Evolutionary conservation across 441 rosid species (phyloP), one percentile per base, ranked within the genome.

Genomic region (Eutrema salsugineum): DNA sequence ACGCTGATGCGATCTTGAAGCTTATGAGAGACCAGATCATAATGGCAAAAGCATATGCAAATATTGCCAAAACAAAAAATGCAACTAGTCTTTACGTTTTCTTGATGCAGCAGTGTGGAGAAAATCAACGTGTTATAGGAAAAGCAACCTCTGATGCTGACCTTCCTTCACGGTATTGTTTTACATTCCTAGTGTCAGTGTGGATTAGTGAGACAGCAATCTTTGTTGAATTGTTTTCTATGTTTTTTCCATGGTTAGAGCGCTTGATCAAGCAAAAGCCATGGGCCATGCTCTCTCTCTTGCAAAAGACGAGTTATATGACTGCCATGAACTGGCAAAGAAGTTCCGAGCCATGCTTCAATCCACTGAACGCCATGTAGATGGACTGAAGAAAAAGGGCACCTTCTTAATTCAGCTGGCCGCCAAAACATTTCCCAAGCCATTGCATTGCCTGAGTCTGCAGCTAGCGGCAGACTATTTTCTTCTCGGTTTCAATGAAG

Each of bases 11-110:
- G 55, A 82, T 82, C 20, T 80, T 91, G 83, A 91, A 85, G 75
- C 96, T 94, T 70, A 91, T 91, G 91, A 85, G 94, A 24, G 99
- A 94, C 86, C 99, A 94, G 84, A 84, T 91, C 71, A 90, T 91
- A 67, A 87, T 91, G 97, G 96, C 94, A 20, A 91, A 87, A 81
- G 96, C 90, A 46, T 91, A 94, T 84, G 93, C 97, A 66, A 84
- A 87, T 67, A 83, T 91, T 67, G 97, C 99, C 76, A 88, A 82
- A 79, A 81, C 93, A 12, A 84, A 80, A 72, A 85, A 89, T 60
- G 83, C 86, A 51, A 83, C 69, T 61, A 57, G 39, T 49, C 89
- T 91, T 32, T 90, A 85, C 48, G 69, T 71, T 65, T 83, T 88
- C 65, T 88, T 90, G 71, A 78, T 83, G 80, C 80, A 86, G 76